Conservation (phyloP, 345 rosid species). For the Pistacia integerrima region DNA sequence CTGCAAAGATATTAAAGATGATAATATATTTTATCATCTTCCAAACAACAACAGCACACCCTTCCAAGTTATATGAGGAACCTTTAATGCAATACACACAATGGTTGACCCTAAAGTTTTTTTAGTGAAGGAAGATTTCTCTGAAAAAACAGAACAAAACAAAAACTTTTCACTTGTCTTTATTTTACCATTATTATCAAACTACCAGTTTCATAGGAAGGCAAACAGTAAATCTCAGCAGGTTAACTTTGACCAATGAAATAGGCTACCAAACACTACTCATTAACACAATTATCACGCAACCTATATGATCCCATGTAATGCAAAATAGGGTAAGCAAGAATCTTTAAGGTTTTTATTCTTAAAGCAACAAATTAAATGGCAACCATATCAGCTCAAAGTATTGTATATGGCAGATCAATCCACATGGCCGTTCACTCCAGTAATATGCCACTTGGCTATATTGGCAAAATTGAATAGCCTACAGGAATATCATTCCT, state of each 20-base stretch:
- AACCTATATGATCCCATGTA: neutral
- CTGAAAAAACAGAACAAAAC: neutral
- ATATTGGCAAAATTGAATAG: neutral
- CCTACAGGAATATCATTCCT: neutral
- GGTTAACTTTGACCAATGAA: too few species aligned
- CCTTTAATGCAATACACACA: neutral
- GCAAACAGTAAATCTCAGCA: conserved; percentile 1
- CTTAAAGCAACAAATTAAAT: neutral
- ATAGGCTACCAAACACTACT: neutral
- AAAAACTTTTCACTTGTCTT: neutral
- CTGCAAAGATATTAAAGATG: neutral
- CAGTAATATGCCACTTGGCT: neutral
- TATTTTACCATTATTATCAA: neutral
- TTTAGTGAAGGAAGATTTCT: neutral
- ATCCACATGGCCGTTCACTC: neutral
- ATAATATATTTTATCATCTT: neutral
- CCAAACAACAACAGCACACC: neutral
- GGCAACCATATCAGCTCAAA: neutral
- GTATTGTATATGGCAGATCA: neutral
- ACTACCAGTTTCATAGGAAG: neutral
- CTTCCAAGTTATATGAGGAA: conserved; percentile 4
- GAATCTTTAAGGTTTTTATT: neutral
- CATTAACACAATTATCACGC: neutral
- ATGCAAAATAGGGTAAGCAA: neutral
- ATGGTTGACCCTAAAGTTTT: neutral